Evolutionary conservation across 2,329 filamentous ascomycete species (phyloP).

Genomic region (Cladophialophora carrionii): DNA sequence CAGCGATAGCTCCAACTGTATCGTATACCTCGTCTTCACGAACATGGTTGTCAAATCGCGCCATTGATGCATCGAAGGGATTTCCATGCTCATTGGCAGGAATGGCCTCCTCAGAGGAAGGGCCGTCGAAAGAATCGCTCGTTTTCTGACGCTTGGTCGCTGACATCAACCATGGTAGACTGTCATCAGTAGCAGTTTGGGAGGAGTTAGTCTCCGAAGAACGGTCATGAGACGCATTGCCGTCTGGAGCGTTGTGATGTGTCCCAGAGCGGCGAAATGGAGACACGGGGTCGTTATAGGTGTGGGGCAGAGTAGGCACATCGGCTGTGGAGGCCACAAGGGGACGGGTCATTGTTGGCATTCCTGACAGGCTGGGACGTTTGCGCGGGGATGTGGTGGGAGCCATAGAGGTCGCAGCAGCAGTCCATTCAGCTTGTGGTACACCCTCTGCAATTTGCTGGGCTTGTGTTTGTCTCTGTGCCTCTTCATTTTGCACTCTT

Average conservation of each 20-base stretch:
- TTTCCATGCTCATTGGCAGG: not conserved
- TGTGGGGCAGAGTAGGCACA: slow-evolving; percentile 22
- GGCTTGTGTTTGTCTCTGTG: slow-evolving; percentile 39
- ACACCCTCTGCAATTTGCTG: slow-evolving; percentile 22
- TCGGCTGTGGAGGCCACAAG: slow-evolving; percentile 30
- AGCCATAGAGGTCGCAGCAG: not conserved
- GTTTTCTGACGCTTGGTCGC: slow-evolving; percentile 31
- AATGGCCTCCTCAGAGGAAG: slow-evolving; percentile 5
- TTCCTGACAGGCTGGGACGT: slow-evolving; percentile 21
- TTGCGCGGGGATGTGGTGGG: slow-evolving; percentile 1
- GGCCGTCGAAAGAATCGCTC: slow-evolving; percentile 32
- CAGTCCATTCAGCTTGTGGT: not conserved
- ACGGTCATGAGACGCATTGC: slow-evolving; percentile 20
- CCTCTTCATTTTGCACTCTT: slow-evolving; percentile 58
- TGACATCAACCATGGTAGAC: slow-evolving; percentile 21
- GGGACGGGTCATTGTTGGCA: slow-evolving; percentile 25
- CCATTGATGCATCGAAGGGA: not conserved
- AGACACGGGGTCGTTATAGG: not conserved
- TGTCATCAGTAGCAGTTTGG: slow-evolving; percentile 27
- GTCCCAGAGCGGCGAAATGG: not conserved
- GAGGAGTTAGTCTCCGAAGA: slow-evolving; percentile 13
- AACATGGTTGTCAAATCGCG: slow-evolving; percentile 4
- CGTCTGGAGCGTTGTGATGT: not conserved
- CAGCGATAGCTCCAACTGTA: slow-evolving; percentile 92
- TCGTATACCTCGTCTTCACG: slow-evolving; percentile 74